Conservation (phyloP, 2,329 filamentous ascomycete species). For the Zymoseptoria crescenta region DNA sequence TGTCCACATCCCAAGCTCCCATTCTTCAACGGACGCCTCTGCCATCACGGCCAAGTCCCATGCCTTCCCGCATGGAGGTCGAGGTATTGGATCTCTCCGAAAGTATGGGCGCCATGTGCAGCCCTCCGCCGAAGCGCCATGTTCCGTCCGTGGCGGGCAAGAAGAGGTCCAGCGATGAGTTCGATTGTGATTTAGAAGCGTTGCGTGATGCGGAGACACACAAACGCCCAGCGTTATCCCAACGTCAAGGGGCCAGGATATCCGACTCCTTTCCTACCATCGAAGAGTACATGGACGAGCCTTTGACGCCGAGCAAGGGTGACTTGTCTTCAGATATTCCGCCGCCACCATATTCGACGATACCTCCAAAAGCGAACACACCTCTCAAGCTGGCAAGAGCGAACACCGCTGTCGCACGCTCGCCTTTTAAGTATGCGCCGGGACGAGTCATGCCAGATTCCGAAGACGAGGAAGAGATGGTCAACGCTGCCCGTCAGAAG, state of each 20-base stretch:
- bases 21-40: not conserved
- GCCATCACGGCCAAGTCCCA: conserved; percentile 5
- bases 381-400: not conserved
- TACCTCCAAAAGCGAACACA: conserved; percentile 23
- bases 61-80: conserved; percentile 7
- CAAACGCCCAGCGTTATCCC: conserved; percentile 4
- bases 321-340: conserved; percentile 18
- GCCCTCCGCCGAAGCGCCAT: conserved; percentile 4
- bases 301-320: conserved; percentile 9
- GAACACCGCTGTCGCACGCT: conserved; percentile 1
- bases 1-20: not conserved
- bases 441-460: conserved; percentile 17
- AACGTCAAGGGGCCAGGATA: conserved; percentile 3
- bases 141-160: conserved; percentile 20
- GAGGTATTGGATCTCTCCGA: conserved; percentile 32
- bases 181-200: conserved; percentile 24
- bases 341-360: conserved; percentile 40
- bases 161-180: conserved; percentile 43
- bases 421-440: not conserved
- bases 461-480: conserved; percentile 24
- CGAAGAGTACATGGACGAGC: conserved; percentile 29
- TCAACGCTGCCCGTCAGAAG: conserved; percentile 17
- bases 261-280: conserved; percentile 33
- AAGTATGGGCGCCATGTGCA: conserved; percentile 14
- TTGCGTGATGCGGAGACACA: conserved; percentile 4